Evolutionary conservation across 139 green algal species (phyloP), one percentile per base, ranked within the genome.

Genomic region (Penium margaritaceum): DNA sequence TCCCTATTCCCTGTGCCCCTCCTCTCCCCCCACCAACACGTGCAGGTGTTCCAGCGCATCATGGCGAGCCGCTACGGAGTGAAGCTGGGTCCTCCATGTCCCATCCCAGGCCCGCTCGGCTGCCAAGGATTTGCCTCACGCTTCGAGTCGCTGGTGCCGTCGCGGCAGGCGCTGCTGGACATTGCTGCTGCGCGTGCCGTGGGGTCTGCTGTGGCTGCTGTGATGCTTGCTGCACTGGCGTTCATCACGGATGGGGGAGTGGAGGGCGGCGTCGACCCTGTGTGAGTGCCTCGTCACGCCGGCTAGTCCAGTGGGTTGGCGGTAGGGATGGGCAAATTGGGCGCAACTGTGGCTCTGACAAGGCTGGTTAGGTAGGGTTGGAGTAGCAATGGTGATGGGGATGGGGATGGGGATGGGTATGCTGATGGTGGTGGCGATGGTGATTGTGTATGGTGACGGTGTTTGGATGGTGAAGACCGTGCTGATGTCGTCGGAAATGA

Each of bases 61-160:
- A 62, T 60, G 27, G 70, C 70, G 5, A 32, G n/a, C 2, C 4
- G 30, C 1, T 73, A 78, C 47, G 58, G 70, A 14, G 58, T 78
- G 21, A 72, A 72, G 27, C 32, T 78, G 2, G 19, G 27, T 7
- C 70, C 70, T 3, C 60, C 70, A 14, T 78, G 65, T 34, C 53
- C 63, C 39, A 58, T 78, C 4, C 71, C 71, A 63, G 71, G 71
- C 21, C 46, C 24, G 65, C 62, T 78, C 27, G 71, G 71, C 61
- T 78, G 39, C 39, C 71, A 63, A 2, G 62, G 71, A n/a, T 29
- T 76, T 2, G 62, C 71, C 62, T 68, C 71, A 5, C n/a, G 21
- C 34, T 29, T 78, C 38, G 71, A 78, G 41, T 75, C 62, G 1
- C 12, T 78, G 36, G 2, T 78, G 9, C 71, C 71, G 7, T 62